Conservation (phyloP, 257 asterid species). For the Jaltomata sinuosa region DNA sequence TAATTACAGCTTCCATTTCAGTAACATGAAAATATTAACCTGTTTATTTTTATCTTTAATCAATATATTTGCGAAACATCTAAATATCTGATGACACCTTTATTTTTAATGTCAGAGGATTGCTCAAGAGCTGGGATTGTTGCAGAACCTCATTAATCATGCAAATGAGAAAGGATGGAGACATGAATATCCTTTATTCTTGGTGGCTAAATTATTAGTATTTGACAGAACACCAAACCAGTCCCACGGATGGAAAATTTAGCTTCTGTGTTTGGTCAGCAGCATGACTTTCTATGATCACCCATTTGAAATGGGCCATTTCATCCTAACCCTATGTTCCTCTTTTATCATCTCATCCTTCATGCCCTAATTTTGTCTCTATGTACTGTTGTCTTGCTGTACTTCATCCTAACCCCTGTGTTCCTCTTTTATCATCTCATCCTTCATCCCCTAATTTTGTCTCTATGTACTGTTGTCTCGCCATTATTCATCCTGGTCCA, state of each 20-base stretch:
- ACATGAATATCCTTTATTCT: conserved; percentile 58
- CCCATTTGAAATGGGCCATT: too few relatives aligned
- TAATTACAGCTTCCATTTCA: not conserved
- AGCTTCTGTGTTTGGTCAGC: not conserved
- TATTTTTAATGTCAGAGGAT: conserved; percentile 41
- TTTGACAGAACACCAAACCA: not conserved
- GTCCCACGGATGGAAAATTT: not conserved
- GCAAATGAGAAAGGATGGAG: conserved; percentile 90
- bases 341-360: not conserved
- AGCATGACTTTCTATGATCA: not conserved
- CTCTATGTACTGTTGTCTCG: not conserved
- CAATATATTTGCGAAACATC: not conserved
- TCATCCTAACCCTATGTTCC: not conserved
- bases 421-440: not conserved
- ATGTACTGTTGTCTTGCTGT: not conserved
- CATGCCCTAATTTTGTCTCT: not conserved
- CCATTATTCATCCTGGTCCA: not conserved
- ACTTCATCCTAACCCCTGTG: not conserved
- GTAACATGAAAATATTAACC: not conserved
- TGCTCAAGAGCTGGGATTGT: conserved; percentile 39
- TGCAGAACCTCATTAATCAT: conserved; percentile 31
- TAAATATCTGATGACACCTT: not conserved
- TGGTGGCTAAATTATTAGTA: not conserved
- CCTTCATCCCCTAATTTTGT: not conserved
- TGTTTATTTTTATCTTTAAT: not conserved